Evolutionary conservation across 2,329 filamentous ascomycete genomes (phyloP).

Genomic region (Polytolypa hystricis): DNA sequence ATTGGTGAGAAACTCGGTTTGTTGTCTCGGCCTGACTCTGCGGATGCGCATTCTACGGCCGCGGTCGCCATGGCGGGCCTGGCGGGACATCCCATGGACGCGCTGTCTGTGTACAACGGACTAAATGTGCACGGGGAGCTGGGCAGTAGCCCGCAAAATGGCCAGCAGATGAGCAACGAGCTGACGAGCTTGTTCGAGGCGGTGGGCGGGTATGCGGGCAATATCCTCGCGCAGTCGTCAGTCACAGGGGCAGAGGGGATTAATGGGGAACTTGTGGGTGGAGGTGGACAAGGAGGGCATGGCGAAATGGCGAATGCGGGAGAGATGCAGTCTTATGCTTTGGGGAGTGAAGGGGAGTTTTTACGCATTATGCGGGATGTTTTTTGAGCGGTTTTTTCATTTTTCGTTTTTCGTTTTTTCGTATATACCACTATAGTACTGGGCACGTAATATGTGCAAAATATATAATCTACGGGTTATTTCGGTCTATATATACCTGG

Average conservation of each 20-base stretch:
- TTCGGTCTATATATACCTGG: too few relatives aligned
- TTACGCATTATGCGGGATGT: conserved; percentile 48
- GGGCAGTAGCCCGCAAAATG: conserved; percentile 46
- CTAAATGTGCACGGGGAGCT: conserved; percentile 23
- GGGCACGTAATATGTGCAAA: too few relatives aligned
- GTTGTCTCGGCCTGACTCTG: conserved; percentile 30
- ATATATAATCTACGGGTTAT: too few relatives aligned
- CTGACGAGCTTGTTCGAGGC: conserved; percentile 54
- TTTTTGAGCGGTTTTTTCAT: conserved; percentile 33
- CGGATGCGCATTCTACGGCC: conserved; percentile 49
- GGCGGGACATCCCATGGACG: conserved; percentile 51
- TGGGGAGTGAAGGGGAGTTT: conserved; percentile 49
- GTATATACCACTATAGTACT: neutral
- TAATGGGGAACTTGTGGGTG: conserved; percentile 25
- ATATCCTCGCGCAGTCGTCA: conserved; percentile 19
- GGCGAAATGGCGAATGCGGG: conserved; percentile 33
- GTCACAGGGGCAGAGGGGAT: conserved; percentile 25
- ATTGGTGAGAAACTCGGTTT: conserved; percentile 52
- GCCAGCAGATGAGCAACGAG: conserved; percentile 50
- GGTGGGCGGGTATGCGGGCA: conserved; percentile 42
- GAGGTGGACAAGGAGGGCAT: too few relatives aligned
- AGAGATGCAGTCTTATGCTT: conserved; percentile 32
- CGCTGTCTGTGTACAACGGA: conserved; percentile 40
- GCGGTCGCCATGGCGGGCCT: conserved; percentile 56
- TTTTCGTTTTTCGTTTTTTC: neutral